Percentiles rank a stretch among this genome's conserved stretches.
These are phyloP conservation scores for Apiospora arundinis DNA, from an alignment of 2,329 filamentous ascomycete genomes.

Conservation along the genomic window DNA sequence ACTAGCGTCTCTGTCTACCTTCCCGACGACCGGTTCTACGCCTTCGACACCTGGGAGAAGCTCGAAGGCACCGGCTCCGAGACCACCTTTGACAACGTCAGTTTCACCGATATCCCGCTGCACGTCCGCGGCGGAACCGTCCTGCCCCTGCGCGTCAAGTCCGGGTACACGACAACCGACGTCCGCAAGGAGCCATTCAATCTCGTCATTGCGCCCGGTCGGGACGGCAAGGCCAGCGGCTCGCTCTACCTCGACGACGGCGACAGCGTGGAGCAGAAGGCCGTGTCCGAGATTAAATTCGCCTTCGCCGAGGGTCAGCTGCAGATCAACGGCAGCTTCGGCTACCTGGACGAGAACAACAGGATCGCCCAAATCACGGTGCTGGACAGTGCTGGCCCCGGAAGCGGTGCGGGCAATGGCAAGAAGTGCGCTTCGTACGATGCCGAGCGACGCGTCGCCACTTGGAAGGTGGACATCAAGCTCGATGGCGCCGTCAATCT, in stretches of 20 bases:
- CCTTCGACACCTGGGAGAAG: conserved; percentile 55
- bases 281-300: conserved; percentile 65
- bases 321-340: conserved; percentile 58
- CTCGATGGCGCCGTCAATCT: neutral
- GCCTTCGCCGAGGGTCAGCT: conserved; percentile 61
- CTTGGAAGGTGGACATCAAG: neutral
- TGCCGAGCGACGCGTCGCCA: neutral
- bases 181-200: conserved; percentile 72
- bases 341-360: conserved; percentile 49
- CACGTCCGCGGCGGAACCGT: conserved; percentile 71
- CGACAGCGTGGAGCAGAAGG: conserved; percentile 65
- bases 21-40: conserved; percentile 55
- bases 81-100: conserved; percentile 48
- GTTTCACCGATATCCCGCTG: conserved; percentile 64
- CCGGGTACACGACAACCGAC: conserved; percentile 66
- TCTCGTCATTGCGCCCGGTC: conserved; percentile 70
- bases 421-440: neutral
- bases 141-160: conserved; percentile 62
- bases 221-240: conserved; percentile 68
- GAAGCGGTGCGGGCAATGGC: neutral
- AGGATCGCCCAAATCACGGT: conserved; percentile 57
- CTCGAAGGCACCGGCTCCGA: conserved; percentile 48
- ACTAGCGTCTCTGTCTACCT: conserved; percentile 54
- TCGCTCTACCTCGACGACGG: conserved; percentile 81
- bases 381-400: conserved; percentile 35